Base-by-base conservation (phyloP, 1,284 basidiomycete species). In the Cryptococcus jaspeensis region DNA sequence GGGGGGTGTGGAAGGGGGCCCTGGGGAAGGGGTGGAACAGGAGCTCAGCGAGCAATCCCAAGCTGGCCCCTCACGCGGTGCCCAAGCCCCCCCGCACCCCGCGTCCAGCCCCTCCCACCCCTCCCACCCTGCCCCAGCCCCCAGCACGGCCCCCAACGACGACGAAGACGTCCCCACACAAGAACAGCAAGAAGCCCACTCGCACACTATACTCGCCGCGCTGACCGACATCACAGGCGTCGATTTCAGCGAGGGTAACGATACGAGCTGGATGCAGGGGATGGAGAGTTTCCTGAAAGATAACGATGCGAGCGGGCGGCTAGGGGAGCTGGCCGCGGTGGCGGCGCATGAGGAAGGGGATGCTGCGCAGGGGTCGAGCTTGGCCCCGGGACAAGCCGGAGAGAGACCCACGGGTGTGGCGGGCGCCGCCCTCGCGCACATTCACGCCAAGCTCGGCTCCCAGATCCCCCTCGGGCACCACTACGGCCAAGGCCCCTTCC, bases 301-400 rank as follows among this genome's bases (percentile, higher is more conserved):
- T 25, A 62, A 63, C 11, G 70, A 70, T 25, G 55, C 61, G 5
- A 64, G 57, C n/a, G 71, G 72, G 11, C 55, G 73, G 5, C 46
- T 75, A n/a, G 70, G 68, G 5, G 72, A 75, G 50, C 60, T 75
- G 12, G 73, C 73, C 1, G 70, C 67, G 0, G 67, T 74, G 3
- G 73, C 73, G 11, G 64, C 67, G 2, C 61, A 62, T 38, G 63
- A 61, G 2, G 63, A 56, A 9, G 41, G 41, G 4, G 48, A 54
- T 23, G 25, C 42, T n/a, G 16, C 37, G 12, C 13, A 38, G 35
- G 18, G 42, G 36, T 42, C 45, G 13, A 18, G 22, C 22, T 7
- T 25, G 35, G n/a, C 15, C 22, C 20, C 28, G 25, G 20, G 28
- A 32, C 12, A 39, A 40, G 11, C 16, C 37, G 11, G 22, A 20